These are phyloP conservation scores for Aphanomyces invadans DNA, from an alignment of 352 stramenopile species.

Conservation along the genomic window DNA sequence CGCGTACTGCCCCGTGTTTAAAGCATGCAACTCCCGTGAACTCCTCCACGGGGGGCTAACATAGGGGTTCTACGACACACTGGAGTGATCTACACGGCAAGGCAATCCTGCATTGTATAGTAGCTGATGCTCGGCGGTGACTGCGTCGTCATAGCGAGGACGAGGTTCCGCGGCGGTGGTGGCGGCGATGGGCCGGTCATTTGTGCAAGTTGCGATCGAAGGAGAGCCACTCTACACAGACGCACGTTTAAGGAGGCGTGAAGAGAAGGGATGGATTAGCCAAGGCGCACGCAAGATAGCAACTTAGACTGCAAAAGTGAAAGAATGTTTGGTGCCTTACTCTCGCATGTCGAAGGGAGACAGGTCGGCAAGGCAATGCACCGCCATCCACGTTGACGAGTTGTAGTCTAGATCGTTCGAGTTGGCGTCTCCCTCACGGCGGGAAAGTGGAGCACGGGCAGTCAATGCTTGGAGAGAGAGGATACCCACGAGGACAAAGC, in stretches of 20 bases:
- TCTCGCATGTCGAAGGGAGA: background rate
- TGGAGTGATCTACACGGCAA: constrained; percentile 5
- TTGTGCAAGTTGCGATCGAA: no score
- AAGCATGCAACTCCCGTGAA: no score
- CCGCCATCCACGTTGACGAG: background rate
- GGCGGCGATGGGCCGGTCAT: no score
- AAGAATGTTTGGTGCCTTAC: background rate
- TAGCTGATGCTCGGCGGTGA: constrained; percentile 18
- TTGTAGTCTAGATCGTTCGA: background rate
- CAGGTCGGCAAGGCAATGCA: constrained; percentile 3
- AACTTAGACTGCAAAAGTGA: background rate
- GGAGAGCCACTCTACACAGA: no score
- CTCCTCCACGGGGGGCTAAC: no score
- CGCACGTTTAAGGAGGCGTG: no score
- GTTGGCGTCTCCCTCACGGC: background rate
- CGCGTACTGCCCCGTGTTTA: no score
- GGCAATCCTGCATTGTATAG: constrained; percentile 12
- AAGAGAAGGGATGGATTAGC: no score
- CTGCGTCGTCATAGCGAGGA: background rate
- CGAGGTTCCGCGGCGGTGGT: background rate
- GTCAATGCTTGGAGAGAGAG: constrained; percentile 6
- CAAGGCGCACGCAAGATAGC: background rate
- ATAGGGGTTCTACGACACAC: no score
- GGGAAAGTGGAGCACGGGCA: background rate
- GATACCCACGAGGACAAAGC: constrained; percentile 4